Conservation (phyloP, 2,329 filamentous ascomycete species). For the Juglanconis juglandina region DNA sequence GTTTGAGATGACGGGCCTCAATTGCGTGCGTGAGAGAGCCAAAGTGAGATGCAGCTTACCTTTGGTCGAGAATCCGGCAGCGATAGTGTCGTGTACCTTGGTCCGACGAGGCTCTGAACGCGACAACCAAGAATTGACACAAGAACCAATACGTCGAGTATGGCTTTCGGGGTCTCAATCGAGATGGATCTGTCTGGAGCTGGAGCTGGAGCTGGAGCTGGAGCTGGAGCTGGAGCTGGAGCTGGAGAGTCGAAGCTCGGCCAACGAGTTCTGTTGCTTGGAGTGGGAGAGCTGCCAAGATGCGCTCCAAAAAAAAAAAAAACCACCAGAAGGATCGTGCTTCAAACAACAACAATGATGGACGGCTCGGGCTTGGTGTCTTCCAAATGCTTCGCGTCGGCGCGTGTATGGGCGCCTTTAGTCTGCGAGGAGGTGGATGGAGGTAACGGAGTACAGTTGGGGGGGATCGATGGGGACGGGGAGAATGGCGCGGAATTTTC, state of each 20-base stretch:
- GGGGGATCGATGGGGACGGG: background rate
- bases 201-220: background rate
- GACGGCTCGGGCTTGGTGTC: background rate
- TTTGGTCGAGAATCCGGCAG: background rate
- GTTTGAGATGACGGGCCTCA: background rate
- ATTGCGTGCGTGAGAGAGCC: background rate
- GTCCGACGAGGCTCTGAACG: background rate
- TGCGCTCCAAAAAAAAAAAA: background rate
- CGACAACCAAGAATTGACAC: background rate
- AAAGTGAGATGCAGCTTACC: background rate
- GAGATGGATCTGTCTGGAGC: background rate
- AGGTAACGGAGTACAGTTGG: slow-evolving; percentile 5
- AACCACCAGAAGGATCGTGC: background rate
- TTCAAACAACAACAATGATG: background rate
- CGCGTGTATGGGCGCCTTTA: slow-evolving; percentile 1
- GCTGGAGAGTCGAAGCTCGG: background rate
- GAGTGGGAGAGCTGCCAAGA: background rate
- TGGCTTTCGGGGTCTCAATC: background rate
- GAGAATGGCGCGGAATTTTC: slow-evolving; percentile 15
- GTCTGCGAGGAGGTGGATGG: slow-evolving; percentile 4
- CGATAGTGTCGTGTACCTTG: background rate
- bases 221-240: background rate
- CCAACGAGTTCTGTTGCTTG: background rate
- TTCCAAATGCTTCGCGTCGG: background rate
- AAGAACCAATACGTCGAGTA: background rate